Evolutionary conservation across 78 protist species (phyloP).

Genomic region (Dictyostelium capitatum): DNA sequence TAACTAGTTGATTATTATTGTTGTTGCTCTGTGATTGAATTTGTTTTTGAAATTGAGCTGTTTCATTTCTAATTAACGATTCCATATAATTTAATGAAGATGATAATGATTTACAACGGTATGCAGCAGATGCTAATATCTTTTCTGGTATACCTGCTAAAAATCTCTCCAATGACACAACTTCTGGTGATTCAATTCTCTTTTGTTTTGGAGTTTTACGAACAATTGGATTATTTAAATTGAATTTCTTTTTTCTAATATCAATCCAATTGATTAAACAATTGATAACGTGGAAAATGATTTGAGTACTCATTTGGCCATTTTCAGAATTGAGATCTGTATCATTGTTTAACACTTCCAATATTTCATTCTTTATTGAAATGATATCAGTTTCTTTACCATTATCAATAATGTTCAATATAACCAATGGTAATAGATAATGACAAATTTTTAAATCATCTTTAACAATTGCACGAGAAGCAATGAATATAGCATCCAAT

Average conservation of each 20-base stretch:
- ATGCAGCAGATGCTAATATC: slow-evolving; percentile 55
- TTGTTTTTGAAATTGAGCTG: not conserved
- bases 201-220: not conserved
- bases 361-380: slow-evolving; percentile 38
- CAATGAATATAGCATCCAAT: slow-evolving; percentile 36
- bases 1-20: not conserved
- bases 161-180: slow-evolving; percentile 13
- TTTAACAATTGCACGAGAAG: slow-evolving; percentile 76
- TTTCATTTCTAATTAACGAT: slow-evolving; percentile 31
- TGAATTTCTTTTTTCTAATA: not conserved
- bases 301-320: slow-evolving; percentile 80
- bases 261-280: slow-evolving; percentile 45
- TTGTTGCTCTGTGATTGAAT: not conserved
- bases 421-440: slow-evolving; percentile 54
- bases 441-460: slow-evolving; percentile 75
- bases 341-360: slow-evolving; percentile 59
- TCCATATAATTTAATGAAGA: slow-evolving; percentile 67
- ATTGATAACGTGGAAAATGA: slow-evolving; percentile 56
- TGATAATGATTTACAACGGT: slow-evolving; percentile 51
- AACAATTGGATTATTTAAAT: not conserved
- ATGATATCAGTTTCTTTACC: slow-evolving; percentile 24
- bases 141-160: slow-evolving; percentile 56
- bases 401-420: slow-evolving; percentile 61
- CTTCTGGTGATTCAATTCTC: not conserved
- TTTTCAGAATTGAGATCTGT: slow-evolving; percentile 51